Percentiles rank a stretch among this genome's conserved stretches.
Evolutionary conservation across 2,329 filamentous ascomycete genomes (phyloP).

Genomic region (Clarireedia paspali): DNA sequence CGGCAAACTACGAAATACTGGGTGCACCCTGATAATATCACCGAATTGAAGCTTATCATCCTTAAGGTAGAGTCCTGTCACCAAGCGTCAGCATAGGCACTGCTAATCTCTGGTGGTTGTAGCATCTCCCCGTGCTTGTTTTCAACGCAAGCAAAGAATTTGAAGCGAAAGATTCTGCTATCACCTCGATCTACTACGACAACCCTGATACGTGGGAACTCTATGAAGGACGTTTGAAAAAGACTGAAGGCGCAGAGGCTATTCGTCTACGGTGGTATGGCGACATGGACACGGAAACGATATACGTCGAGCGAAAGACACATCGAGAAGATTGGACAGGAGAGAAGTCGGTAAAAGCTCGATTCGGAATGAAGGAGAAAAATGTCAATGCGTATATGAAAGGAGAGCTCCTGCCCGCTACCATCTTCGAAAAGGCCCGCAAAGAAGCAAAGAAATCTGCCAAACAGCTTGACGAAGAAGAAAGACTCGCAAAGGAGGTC

Average conservation of each 20-base stretch:
- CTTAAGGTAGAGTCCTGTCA: slow-evolving; percentile 52
- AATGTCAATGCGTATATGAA: slow-evolving; percentile 86
- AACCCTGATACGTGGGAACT: slow-evolving; percentile 91
- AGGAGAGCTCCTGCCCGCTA: slow-evolving; percentile 75
- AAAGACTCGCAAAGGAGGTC: slow-evolving; percentile 82
- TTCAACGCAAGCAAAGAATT: slow-evolving; percentile 98
- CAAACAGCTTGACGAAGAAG: slow-evolving; percentile 84
- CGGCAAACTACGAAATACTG: slow-evolving; percentile 98
- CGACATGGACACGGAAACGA: slow-evolving; percentile 88
- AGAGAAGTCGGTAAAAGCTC: slow-evolving; percentile 96
- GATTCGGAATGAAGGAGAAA: slow-evolving; percentile 94
- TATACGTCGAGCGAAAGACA: slow-evolving; percentile 96
- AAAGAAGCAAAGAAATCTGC: slow-evolving; percentile 91
- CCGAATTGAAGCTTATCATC: slow-evolving; percentile 94
- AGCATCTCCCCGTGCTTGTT: slow-evolving; percentile 88
- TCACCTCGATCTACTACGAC: slow-evolving; percentile 98
- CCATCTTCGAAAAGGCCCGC: slow-evolving; percentile 93
- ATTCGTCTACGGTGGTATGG: slow-evolving; percentile 97
- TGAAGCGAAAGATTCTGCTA: slow-evolving; percentile 80
- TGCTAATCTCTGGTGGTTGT: slow-evolving; percentile 14
- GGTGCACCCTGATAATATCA: slow-evolving; percentile 98
- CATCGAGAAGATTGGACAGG: slow-evolving; percentile 99
- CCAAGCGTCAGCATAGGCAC: neutral
- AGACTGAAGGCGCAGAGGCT: slow-evolving; percentile 94
- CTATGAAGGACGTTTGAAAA: slow-evolving; percentile 90